These are phyloP conservation scores for Fusarium anthophilum DNA, from an alignment of 2,329 filamentous ascomycete species.

Conservation along the genomic window DNA sequence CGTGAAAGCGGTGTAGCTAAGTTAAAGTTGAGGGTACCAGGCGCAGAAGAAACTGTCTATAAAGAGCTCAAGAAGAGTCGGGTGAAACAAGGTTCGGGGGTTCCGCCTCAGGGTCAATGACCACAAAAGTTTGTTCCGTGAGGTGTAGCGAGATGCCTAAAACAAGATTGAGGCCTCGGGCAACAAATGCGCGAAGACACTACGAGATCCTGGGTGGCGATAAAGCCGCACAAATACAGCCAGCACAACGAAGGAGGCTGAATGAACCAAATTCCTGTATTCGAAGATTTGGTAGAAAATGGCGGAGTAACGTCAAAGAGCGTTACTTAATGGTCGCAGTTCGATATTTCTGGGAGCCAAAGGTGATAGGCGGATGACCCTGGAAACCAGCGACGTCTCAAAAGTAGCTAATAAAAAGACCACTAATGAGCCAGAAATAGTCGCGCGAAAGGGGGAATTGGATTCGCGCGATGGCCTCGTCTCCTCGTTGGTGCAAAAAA, in stretches of 20 bases:
- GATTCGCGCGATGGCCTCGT: conserved; percentile 19
- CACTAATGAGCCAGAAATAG: conserved; percentile 3
- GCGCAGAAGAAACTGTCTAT: conserved; percentile 16
- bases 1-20: conserved; percentile 37
- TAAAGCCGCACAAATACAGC: conserved; percentile 18
- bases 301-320: conserved; percentile 38
- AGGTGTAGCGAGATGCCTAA: conserved; percentile 1
- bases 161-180: conserved; percentile 17
- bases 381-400: conserved; percentile 4
- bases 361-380: neutral
- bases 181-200: conserved; percentile 18
- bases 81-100: conserved; percentile 4
- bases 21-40: conserved; percentile 9
- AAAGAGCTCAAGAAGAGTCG: neutral
- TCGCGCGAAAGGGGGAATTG: conserved; percentile 11
- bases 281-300: conserved; percentile 18
- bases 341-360: conserved; percentile 18
- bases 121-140: conserved; percentile 10
- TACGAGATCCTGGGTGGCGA: conserved; percentile 17
- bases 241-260: conserved; percentile 40
- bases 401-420: conserved; percentile 2
- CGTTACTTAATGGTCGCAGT: conserved; percentile 26
- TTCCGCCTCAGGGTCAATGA: neutral
- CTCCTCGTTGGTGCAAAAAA: conserved; percentile 22
- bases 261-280: conserved; percentile 10